Evolutionary conservation across 495 filamentous ascomycete species (phyloP), one percentile per base, ranked within the genome.

Genomic region (Penicillium odoratum): DNA sequence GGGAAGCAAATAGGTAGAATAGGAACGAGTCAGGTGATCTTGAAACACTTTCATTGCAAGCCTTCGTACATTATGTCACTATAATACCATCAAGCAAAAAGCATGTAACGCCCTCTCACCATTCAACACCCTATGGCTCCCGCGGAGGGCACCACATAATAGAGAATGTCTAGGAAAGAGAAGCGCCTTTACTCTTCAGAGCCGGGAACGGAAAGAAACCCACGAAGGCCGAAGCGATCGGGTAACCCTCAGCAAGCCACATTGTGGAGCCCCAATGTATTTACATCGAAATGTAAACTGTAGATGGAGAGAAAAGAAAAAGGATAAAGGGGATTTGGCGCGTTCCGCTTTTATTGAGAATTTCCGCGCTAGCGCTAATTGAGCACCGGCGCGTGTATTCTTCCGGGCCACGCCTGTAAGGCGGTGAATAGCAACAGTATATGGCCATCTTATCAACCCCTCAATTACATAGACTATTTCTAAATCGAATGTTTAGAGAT

Each of bases 161-260:
- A 62, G 60, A 59, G 57, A 55, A 40, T 55, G 60, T 55, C 53
- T 54, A 51, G 51, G 52, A 51, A 44, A 55, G 33, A 62, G 59
- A 49, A 62, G 42, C 56, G 60, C 15, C 51, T 51, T 62, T 33
- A 58, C 60, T 62, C 60, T 62, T 56, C 60, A 62, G 60, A 56
- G 56, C 60, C 60, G 60, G 60, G 60, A 62, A 62, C 60, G 60
- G 60, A 62, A 62, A 51, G 52, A 62, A 59, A 59, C 33, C 60
- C 60, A 62, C 28, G 31, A 42, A 62, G 56, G 56, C 56, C 60
- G 60, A 59, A 62, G 56, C 56, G 45, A 48, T 55, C 46, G 60
- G 34, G 49, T 59, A 59, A 59, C 56, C 56, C 38, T 62, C 60
- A 62, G 60, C 60, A 62, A 62, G 60, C 60, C 60, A 62, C 60